phyloP scores from a whole-genome alignment of 208 protist genomes.

The Trypanosoma boissoni region DNA sequence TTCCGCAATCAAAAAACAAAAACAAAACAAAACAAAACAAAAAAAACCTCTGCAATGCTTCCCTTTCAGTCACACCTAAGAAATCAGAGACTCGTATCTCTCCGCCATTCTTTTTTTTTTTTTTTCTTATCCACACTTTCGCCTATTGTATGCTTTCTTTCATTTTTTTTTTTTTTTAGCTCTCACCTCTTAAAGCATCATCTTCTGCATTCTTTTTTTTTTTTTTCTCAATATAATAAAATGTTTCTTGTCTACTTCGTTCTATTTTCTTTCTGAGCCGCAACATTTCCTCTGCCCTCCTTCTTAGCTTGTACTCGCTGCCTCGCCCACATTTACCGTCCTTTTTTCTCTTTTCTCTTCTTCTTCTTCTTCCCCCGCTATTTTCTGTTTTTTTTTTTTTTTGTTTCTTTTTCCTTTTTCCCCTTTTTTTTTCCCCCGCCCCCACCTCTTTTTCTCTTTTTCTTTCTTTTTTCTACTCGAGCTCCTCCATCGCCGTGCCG shows the following conservation, averaged over 20 bases:
- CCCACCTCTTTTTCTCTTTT: neutral
- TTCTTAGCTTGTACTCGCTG: slow-evolving; percentile 6
- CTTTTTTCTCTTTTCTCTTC: slow-evolving; percentile 7
- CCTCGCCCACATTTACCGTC: neutral
- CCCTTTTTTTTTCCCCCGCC: neutral
- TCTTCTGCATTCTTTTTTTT: slow-evolving; percentile 16
- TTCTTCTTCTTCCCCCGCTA: slow-evolving; percentile 1
- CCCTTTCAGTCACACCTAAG: too few relatives aligned
- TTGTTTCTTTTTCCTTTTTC: neutral
- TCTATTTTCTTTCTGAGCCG: slow-evolving; percentile 20
- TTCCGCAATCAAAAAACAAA: too few relatives aligned
- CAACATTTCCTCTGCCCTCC: slow-evolving; percentile 1
- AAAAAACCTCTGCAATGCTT: too few relatives aligned
- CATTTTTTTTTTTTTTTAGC: slow-evolving; percentile 5
- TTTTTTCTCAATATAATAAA: slow-evolving; percentile 8
- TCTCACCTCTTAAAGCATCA: neutral
- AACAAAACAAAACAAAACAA: too few relatives aligned
- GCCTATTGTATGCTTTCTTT: neutral
- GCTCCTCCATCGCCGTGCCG: slow-evolving; percentile 84
- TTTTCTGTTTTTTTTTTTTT: slow-evolving; percentile 1
- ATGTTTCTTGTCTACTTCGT: slow-evolving; percentile 2
- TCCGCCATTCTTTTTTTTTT: too few relatives aligned
- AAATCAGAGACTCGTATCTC: too few relatives aligned
- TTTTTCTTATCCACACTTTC: slow-evolving; percentile 2
- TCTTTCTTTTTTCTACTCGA: slow-evolving; percentile 52